Percentiles rank a stretch among this genome's conserved stretches.
Conservation (phyloP, 345 rosid genomes). For the Kandelia obovata region DNA sequence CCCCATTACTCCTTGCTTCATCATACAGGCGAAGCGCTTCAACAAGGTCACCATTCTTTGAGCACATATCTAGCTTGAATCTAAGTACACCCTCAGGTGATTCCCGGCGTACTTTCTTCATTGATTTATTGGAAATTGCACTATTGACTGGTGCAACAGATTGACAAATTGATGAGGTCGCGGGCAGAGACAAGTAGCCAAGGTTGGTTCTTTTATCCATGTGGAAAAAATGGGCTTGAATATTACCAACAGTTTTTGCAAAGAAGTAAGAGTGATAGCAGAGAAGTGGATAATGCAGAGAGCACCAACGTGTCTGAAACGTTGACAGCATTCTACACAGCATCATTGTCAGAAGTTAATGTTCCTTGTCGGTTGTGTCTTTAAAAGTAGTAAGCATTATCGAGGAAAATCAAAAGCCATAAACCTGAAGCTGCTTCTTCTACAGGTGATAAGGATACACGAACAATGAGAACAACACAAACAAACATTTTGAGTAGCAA, state of each 20-base stretch:
- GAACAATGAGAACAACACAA: too few species aligned
- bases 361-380: neutral
- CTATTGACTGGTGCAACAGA: slow-evolving; percentile 20
- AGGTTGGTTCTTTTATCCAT: slow-evolving; percentile 33
- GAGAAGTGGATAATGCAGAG: slow-evolving; percentile 17
- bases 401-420: too few species aligned
- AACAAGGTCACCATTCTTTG: slow-evolving; percentile 48
- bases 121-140: slow-evolving; percentile 39
- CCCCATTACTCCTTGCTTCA: slow-evolving; percentile 53
- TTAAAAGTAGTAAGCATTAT: neutral
- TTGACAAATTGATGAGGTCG: slow-evolving; percentile 24
- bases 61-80: slow-evolving; percentile 62
- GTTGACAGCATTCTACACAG: slow-evolving; percentile 31
- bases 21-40: slow-evolving; percentile 84
- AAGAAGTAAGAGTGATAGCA: slow-evolving; percentile 15
- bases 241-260: slow-evolving; percentile 15
- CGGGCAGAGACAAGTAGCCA: slow-evolving; percentile 37
- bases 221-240: slow-evolving; percentile 16
- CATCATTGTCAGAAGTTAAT: slow-evolving; percentile 27
- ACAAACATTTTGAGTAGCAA: too few species aligned
- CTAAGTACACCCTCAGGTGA: slow-evolving; percentile 58
- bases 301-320: slow-evolving; percentile 7
- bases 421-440: too few species aligned
- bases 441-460: too few species aligned
- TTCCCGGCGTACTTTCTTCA: slow-evolving; percentile 49